These are phyloP conservation scores for Xylona heveae DNA, from an alignment of 495 filamentous ascomycete species.

Conservation along the genomic window DNA sequence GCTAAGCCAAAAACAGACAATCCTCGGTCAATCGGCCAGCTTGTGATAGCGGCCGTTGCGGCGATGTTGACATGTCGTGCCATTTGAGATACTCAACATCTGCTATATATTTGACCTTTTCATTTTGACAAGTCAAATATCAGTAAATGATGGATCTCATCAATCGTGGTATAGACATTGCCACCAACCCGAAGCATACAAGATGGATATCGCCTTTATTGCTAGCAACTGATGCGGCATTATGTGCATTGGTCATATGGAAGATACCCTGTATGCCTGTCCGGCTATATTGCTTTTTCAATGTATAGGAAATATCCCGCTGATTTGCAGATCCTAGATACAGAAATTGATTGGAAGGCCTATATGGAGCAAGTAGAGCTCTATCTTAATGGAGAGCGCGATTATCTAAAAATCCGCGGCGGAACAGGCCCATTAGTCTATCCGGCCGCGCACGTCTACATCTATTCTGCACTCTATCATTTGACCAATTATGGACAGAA, in stretches of 20 bases:
- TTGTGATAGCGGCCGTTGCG: too few species aligned
- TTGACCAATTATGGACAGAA: conserved; percentile 56
- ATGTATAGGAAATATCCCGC: not conserved
- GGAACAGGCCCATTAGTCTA: conserved; percentile 88
- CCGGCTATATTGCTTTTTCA: conserved; percentile 1
- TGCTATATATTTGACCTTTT: too few species aligned
- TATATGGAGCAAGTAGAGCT: conserved; percentile 88
- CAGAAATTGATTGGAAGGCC: conserved; percentile 92
- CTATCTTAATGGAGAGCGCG: conserved; percentile 61
- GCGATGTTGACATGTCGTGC: too few species aligned
- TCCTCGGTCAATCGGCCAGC: too few species aligned
- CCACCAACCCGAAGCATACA: conserved; percentile 30
- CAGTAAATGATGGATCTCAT: too few species aligned
- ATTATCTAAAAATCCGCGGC: conserved; percentile 71
- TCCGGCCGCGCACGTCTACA: conserved; percentile 81
- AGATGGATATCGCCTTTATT: conserved; percentile 46
- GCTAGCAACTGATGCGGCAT: conserved; percentile 46
- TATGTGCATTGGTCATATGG: conserved; percentile 58
- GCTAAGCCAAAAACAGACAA: too few species aligned
- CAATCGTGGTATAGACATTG: conserved; percentile 19
- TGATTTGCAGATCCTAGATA: conserved; percentile 35
- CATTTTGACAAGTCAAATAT: too few species aligned
- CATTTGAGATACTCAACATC: too few species aligned
- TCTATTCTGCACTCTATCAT: conserved; percentile 59
- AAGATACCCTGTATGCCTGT: conserved; percentile 71